A percentile compares a stretch with the other conserved stretches of the same genome.
Conservation (phyloP, 2,329 filamentous ascomycete genomes). For the Fusarium mundagurra region DNA sequence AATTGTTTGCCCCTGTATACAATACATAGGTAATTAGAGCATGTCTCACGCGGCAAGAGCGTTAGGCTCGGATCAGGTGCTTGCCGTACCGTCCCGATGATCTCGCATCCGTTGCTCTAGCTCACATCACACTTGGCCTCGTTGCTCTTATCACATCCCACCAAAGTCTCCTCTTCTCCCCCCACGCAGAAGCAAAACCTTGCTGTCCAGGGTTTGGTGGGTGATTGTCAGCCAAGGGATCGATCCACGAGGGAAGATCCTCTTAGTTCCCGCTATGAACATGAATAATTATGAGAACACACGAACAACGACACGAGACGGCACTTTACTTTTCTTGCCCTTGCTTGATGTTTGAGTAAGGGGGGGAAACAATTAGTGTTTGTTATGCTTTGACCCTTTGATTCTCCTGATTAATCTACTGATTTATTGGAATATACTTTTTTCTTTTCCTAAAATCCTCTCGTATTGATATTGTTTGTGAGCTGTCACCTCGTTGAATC, state of each 20-base stretch:
- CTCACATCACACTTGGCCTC: not conserved
- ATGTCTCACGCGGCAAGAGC: conserved; percentile 20
- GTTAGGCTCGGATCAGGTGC: conserved; percentile 36
- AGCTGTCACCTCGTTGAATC: conserved; percentile 28
- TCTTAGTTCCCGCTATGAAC: conserved; percentile 24
- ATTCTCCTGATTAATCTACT: not conserved
- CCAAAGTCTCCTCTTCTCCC: not conserved
- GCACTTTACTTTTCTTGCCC: conserved; percentile 3
- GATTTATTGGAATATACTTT: not conserved
- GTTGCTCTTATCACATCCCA: conserved; percentile 2
- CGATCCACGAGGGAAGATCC: conserved; percentile 24
- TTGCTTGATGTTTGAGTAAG: conserved; percentile 6
- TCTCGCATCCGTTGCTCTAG: conserved; percentile 29
- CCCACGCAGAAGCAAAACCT: conserved; percentile 20
- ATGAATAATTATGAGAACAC: not conserved
- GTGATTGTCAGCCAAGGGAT: conserved; percentile 26
- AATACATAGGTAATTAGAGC: too few species aligned
- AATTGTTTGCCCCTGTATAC: not conserved
- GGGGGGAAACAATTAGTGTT: conserved; percentile 5
- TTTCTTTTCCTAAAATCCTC: not conserved
- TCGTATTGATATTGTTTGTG: conserved; percentile 16
- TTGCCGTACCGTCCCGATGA: conserved; percentile 33
- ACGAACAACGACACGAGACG: not conserved
- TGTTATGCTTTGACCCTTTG: conserved; percentile 7
- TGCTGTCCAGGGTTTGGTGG: not conserved